Evolutionary conservation across 2,329 filamentous ascomycete species (phyloP), one percentile per base, ranked within the genome.

Genomic region (Cercospora citrullina): DNA sequence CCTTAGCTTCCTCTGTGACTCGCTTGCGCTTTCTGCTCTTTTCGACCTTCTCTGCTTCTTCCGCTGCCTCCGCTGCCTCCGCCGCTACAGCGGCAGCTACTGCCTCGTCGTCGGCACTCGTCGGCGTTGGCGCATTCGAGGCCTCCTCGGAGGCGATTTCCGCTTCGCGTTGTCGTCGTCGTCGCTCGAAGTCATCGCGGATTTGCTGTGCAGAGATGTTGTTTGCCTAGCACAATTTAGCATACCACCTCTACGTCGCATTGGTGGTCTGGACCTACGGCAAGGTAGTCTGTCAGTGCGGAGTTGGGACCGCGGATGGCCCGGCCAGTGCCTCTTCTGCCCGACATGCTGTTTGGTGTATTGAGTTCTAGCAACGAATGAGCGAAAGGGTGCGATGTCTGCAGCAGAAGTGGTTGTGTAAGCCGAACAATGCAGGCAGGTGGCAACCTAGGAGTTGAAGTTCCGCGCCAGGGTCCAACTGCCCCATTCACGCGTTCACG

Each of bases 191-290:
- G 62, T 88, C 87, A 72, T 86, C 81, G 57, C 85, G 84, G 68
- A 90, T 90, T 73, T 89, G 86, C 63, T 83, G 82, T 3, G 88
- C 88, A 23, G 87, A 91, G 72, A 93, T 93, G 74, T 92, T 92
- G 78, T 91, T 89, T 2, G 90, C 87, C 86, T 90, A 62, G 31
- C 18, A 21, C 33, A 45, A 48, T 33, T 51, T 62, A 51, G 60
- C 60, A 30, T 30, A 10, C 16, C 60, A 39, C 16, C 18, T 30
- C 39, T 14, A n/a, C 16, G 7, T 51, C 23, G 26, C 10, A 39
- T 62, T 21, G 28, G 2, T 30, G 5, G 36, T 45, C n/a, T 36
- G n/a, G 53, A 80, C 84, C 77, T 80, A 87, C 87, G 60, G 88
- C 88, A 64, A 90, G 80, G 73, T 90, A 91, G 75, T 90, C 88